These are phyloP conservation scores for Pueraria montana DNA, from an alignment of 306 rosid genomes.

Conservation along the genomic window DNA sequence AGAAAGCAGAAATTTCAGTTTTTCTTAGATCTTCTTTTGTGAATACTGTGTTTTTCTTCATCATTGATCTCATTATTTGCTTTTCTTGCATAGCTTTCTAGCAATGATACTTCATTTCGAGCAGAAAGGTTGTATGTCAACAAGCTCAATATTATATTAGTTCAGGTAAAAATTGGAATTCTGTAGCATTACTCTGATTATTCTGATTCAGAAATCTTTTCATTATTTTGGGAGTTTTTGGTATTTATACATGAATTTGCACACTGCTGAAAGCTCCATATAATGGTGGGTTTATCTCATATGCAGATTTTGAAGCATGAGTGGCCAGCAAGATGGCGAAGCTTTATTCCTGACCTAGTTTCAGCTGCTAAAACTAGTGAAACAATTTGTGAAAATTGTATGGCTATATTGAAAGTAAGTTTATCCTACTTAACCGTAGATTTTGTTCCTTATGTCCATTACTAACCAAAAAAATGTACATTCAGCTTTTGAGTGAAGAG, in stretches of 20 bases:
- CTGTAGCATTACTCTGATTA: not conserved
- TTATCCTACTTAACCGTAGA: not conserved
- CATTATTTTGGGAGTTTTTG: not conserved
- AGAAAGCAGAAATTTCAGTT: conserved; percentile 3
- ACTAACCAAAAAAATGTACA: conserved; percentile 34
- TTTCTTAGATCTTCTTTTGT: conserved; percentile 9
- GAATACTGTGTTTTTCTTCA: conserved; percentile 17
- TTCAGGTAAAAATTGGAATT: conserved; percentile 71
- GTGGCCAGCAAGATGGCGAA: conserved; percentile 96
- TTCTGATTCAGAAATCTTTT: not conserved
- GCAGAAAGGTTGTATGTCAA: conserved; percentile 92
- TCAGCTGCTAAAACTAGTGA: conserved; percentile 93
- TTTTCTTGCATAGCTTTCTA: conserved; percentile 72
- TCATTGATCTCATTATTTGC: conserved; percentile 29
- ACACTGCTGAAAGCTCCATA: conserved; percentile 10
- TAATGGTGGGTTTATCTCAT: conserved; percentile 40
- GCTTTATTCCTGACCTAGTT: conserved; percentile 97
- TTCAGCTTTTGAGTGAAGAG: conserved; percentile 67
- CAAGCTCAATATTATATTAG: conserved; percentile 96
- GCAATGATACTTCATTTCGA: conserved; percentile 90
- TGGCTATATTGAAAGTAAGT: conserved; percentile 92
- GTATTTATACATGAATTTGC: conserved; percentile 15
- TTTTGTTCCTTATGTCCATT: conserved; percentile 23
- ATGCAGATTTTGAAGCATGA: conserved; percentile 96
- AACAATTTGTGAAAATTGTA: conserved; percentile 97